Base-by-base conservation (phyloP, 345 rosid genomes). In the Citrus unshiu region DNA sequence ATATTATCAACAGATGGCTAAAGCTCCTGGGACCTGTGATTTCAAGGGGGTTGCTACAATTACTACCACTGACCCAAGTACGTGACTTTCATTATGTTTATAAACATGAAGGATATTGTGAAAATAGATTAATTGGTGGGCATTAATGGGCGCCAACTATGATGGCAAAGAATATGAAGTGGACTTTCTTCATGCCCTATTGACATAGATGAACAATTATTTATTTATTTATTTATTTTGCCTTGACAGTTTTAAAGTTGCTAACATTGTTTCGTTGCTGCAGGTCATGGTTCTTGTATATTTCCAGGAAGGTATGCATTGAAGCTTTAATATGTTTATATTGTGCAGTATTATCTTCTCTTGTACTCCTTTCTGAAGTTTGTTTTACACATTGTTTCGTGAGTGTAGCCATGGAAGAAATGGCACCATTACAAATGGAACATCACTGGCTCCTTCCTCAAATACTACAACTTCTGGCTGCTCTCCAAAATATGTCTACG, bases 61-160 rank as follows among this genome's bases (percentile, higher is more conserved):
- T 84, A 93, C 98, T 14, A 91, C 97, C 37, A 91, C 93, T 40
- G 95, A 97, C 81, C 98, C 98, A 80, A 97, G 99, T 96, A 93
- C 61, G 92, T 79, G 30, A 62, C 72, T 37, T 24, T 62, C 9
- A 14, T 19, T 56, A 37, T 9, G 5, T 83, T 10, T 76, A 8
- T 5, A 30, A 43, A 12, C 59, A 4, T n/a, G 70, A 35, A 34
- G 6, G 51, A 12, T 8, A 58, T 21, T 18, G 22, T 56, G 58
- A 37, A 72, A 68, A 29, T 77, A 67, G 56, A 69, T 68, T 72
- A 43, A 65, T 40, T 51, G 25, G 29, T 64, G 51, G 37, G 56
- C 68, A 37, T 69, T 72, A 62, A 43, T 9, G n/a, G 64, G 58
- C 21, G 7, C 12, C 22, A 54, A 4, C 22, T 18, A 54, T 19